These are phyloP conservation scores for Begonia peltatifolia DNA, from an alignment of 306 rosid species.

Conservation along the genomic window DNA sequence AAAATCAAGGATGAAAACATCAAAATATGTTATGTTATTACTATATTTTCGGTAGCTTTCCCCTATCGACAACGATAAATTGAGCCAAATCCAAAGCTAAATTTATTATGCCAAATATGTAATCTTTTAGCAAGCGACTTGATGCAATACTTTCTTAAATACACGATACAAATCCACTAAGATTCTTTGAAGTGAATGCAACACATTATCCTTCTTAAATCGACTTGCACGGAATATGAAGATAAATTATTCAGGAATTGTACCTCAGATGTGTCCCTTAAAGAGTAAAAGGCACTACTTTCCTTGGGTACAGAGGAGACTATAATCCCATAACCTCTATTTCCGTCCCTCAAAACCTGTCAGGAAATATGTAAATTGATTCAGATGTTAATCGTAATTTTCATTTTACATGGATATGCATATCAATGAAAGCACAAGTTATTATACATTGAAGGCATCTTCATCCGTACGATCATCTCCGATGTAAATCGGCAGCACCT, in stretches of 20 bases:
- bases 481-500: slow-evolving; percentile 83
- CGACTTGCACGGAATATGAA: too few relatives aligned
- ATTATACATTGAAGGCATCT: slow-evolving; percentile 75
- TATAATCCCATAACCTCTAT: slow-evolving; percentile 66
- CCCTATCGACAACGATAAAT: too few relatives aligned
- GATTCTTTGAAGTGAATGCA: background rate
- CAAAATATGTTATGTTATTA: too few relatives aligned
- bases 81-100: too few relatives aligned
- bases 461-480: slow-evolving; percentile 96
- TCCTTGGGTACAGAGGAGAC: slow-evolving; percentile 73
- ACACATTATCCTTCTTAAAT: too few relatives aligned
- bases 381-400: background rate
- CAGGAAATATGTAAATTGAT: slow-evolving; percentile 1
- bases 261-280: slow-evolving; percentile 88
- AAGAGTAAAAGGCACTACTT: slow-evolving; percentile 74
- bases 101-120: too few relatives aligned
- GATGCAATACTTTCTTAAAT: too few relatives aligned
- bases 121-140: too few relatives aligned
- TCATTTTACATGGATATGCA: background rate
- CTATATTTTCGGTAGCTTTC: too few relatives aligned
- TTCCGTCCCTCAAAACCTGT: slow-evolving; percentile 72
- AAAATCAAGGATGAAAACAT: too few relatives aligned
- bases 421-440: background rate
- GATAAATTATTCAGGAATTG: background rate
- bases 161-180: background rate